Evolutionary conservation across 306 rosid genomes (phyloP), one percentile per base, ranked within the genome.

Genomic region (Dalbergia cochinchinensis): DNA sequence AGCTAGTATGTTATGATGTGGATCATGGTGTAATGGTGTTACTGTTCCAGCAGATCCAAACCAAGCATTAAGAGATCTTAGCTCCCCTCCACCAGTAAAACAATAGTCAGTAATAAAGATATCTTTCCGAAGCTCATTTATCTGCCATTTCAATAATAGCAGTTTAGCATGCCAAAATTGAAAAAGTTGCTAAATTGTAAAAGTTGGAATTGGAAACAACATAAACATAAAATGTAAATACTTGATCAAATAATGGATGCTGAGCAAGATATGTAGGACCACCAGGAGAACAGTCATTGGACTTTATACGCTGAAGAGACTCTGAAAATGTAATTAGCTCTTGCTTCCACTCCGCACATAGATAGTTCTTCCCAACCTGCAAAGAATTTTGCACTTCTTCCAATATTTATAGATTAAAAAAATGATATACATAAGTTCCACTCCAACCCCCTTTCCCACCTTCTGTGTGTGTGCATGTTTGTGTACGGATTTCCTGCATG

Each of bases 221-320:
- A 65, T 58, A 69, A 44, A 70, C 69, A 48, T 65, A 82, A 74
- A 79, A 11, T 42, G 19, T 74, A 63, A 80, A 63, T 65, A 92
- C 99, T 94, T 93, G 99, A 84, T 95, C 99, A 88, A 95, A 95
- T 86, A 95, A 84, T 10, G 94, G 93, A 84, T 95, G 92, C 84
- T 93, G 99, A 79, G 98, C 98, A 69, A 93, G 96, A 83, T 95
- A 95, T 33, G 98, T 93, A 35, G 90, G 90, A 34, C 55, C 83
- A 35, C 73, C 84, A 55, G 87, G 83, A 65, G 93, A 85, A 77
- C 80, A 16, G 74, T 57, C 82, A 77, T 42, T 64, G n/a, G 87
- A 80, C 84, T 83, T 85, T 71, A 92, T 88, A 88, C 98, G 92
- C 76, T 84, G 88, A 85, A 93, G 94, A 72, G 93, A 95, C 90